phyloP scores from a whole-genome alignment of 2,329 filamentous ascomycete genomes.

The Fusarium vanettenii region DNA sequence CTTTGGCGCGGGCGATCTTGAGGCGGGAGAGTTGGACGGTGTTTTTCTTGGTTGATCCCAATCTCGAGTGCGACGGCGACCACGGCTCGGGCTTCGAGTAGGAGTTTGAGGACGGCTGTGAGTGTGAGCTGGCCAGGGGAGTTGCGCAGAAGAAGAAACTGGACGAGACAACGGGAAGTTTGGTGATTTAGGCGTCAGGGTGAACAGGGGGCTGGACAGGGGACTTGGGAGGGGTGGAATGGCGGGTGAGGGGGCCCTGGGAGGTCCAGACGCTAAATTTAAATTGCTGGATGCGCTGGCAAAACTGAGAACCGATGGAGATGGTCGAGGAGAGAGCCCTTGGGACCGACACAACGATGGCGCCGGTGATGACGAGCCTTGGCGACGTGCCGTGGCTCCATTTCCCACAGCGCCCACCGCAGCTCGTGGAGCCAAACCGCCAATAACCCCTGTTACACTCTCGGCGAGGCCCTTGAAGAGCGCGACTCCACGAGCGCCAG shows the following conservation, averaged over 20 bases:
- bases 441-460: conserved; percentile 35
- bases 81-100: conserved; percentile 19
- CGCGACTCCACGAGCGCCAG: conserved; percentile 30
- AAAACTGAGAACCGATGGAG: conserved; percentile 29
- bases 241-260: conserved; percentile 37
- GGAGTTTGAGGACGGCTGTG: conserved; percentile 1
- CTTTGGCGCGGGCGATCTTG: conserved; percentile 9
- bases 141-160: conserved; percentile 23
- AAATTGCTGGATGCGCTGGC: conserved; percentile 26
- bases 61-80: conserved; percentile 24
- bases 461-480: conserved; percentile 30
- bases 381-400: conserved; percentile 23
- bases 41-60: conserved; percentile 5
- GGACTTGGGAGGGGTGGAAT: conserved; percentile 38
- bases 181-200: conserved; percentile 44
- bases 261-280: conserved; percentile 29
- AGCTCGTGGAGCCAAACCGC: conserved; percentile 35
- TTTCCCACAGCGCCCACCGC: conserved; percentile 28
- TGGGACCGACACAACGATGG: conserved; percentile 21
- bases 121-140: conserved; percentile 18
- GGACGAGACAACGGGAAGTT: conserved; percentile 39
- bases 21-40: conserved; percentile 8
- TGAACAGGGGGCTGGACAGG: conserved; percentile 37
- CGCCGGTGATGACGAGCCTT: conserved; percentile 28
- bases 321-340: conserved; percentile 25